A percentile compares a stretch with the other conserved stretches of the same genome.
Conservation (phyloP, 2,329 filamentous ascomycete species). For the Sclerotinia minor region DNA sequence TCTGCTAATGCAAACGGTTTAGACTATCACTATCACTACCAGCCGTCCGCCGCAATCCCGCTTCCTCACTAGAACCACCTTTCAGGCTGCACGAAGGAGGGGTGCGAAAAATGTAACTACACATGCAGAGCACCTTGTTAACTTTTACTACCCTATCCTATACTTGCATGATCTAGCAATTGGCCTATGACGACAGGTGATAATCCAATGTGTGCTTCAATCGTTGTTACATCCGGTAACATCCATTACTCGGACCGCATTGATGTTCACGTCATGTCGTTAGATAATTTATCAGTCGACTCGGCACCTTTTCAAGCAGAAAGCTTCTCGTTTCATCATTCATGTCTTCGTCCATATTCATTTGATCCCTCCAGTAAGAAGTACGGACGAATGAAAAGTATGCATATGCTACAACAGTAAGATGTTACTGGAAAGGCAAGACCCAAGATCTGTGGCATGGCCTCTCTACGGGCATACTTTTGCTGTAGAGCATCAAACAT, state of each 20-base stretch:
- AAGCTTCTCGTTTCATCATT: not conserved
- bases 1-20: not conserved
- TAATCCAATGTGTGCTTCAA: not conserved
- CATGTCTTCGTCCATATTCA: not conserved
- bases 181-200: slow-evolving; percentile 1
- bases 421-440: not conserved
- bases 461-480: not conserved
- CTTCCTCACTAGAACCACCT: slow-evolving; percentile 7
- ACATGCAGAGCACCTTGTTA: not conserved
- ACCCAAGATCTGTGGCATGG: slow-evolving; percentile 3
- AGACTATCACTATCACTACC: not conserved
- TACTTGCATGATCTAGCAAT: slow-evolving; percentile 6
- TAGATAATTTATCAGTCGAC: not conserved
- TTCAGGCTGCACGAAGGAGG: not conserved
- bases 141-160: not conserved
- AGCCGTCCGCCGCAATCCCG: not conserved
- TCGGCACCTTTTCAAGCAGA: not conserved
- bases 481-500: slow-evolving; percentile 2
- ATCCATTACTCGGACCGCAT: not conserved
- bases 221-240: slow-evolving; percentile 5
- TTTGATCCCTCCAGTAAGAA: not conserved
- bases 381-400: not conserved
- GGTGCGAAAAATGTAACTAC: not conserved
- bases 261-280: slow-evolving; percentile 3
- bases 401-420: slow-evolving; percentile 6